Percentiles rank a stretch among this genome's conserved stretches.
Evolutionary conservation across 2,329 filamentous ascomycete genomes (phyloP).

Genomic region (Trichoderma polysporum): DNA sequence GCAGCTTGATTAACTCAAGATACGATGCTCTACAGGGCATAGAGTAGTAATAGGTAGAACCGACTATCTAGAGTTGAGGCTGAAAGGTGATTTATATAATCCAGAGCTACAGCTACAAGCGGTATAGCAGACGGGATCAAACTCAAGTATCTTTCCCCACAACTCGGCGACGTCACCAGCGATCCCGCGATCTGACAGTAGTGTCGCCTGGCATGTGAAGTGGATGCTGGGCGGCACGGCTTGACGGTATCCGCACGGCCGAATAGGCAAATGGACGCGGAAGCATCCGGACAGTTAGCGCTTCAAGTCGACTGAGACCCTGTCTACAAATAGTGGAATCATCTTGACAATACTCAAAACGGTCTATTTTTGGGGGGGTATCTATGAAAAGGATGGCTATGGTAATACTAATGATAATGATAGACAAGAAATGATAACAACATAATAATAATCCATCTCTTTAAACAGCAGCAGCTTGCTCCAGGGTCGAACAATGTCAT

Average conservation of each 20-base stretch:
- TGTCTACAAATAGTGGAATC: neutral
- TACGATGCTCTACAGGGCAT: neutral
- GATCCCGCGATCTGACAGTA: neutral
- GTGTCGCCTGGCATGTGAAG: constrained; percentile 1
- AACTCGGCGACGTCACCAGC: neutral
- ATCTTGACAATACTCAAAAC: neutral
- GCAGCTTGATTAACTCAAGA: neutral
- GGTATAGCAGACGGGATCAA: too few species aligned
- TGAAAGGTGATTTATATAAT: neutral
- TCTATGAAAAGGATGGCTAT: constrained; percentile 7
- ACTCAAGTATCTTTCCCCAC: too few species aligned
- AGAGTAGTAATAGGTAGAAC: neutral
- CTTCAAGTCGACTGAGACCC: neutral
- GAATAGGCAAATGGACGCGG: neutral
- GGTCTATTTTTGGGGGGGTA: constrained; percentile 5
- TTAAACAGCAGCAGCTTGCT: neutral
- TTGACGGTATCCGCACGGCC: neutral
- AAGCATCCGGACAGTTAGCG: constrained; percentile 1
- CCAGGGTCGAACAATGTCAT: neutral
- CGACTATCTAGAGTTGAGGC: neutral
- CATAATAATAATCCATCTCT: neutral
- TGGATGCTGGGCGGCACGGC: constrained; percentile 4
- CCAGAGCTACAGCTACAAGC: too few species aligned
- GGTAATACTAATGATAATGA: neutral
- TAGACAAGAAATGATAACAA: neutral